Evolutionary conservation across 495 filamentous ascomycete species (phyloP).

Genomic region (Polyplosphaeria fusca): DNA sequence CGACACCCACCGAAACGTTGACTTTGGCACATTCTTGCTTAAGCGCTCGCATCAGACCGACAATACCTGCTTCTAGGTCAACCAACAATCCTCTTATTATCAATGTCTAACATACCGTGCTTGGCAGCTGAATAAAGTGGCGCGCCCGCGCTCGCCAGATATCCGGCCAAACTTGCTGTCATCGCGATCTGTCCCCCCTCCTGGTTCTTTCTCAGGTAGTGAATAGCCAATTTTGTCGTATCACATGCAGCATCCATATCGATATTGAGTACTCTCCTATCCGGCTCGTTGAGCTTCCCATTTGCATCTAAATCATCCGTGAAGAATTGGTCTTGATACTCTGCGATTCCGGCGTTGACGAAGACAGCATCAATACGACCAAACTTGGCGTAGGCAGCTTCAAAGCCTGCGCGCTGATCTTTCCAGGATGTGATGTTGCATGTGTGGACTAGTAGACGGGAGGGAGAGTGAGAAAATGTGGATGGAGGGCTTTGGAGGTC

Average conservation of each 20-base stretch:
- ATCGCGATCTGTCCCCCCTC: constrained; percentile 37
- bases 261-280: constrained; percentile 34
- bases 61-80: constrained; percentile 24
- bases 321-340: constrained; percentile 41
- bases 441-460: constrained; percentile 35
- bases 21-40: constrained; percentile 37
- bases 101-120: constrained; percentile 24
- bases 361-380: constrained; percentile 38
- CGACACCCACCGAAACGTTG: constrained; percentile 35
- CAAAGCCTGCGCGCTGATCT: constrained; percentile 35
- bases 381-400: constrained; percentile 32
- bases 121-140: constrained; percentile 40
- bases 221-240: constrained; percentile 37
- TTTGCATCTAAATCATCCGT: constrained; percentile 30
- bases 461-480: constrained; percentile 18
- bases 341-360: constrained; percentile 41
- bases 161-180: constrained; percentile 39
- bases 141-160: constrained; percentile 38
- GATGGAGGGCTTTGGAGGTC: constrained; percentile 30
- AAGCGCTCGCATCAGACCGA: constrained; percentile 40
- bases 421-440: constrained; percentile 39
- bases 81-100: neutral
- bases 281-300: constrained; percentile 36
- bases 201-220: constrained; percentile 36
- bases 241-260: constrained; percentile 39